A percentile compares a stretch with the other conserved stretches of the same genome.
phyloP scores from a whole-genome alignment of 2,329 filamentous ascomycete species.

The Diaporthe caulivora region DNA sequence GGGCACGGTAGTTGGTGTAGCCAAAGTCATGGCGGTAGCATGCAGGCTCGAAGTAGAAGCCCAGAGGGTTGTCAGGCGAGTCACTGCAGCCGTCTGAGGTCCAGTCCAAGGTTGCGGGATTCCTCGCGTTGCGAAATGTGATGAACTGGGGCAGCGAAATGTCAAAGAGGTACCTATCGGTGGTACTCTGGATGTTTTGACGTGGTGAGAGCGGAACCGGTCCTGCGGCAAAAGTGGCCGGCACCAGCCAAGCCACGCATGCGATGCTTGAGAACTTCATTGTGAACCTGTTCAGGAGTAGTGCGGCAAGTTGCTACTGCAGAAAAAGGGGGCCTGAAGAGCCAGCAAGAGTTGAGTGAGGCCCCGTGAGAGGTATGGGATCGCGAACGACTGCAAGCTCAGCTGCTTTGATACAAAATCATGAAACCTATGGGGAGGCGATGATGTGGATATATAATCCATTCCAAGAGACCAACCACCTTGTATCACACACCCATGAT shows the following conservation, averaged over 20 bases:
- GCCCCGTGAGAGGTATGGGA: constrained; percentile 1
- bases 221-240: constrained; percentile 8
- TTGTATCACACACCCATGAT: constrained; percentile 15
- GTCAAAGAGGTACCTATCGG: constrained; percentile 21
- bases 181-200: not conserved
- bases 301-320: not conserved
- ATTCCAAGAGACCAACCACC: not conserved
- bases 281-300: not conserved
- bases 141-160: constrained; percentile 18
- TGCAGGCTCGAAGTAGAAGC: constrained; percentile 32
- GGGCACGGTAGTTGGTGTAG: constrained; percentile 29
- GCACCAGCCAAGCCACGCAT: constrained; percentile 21
- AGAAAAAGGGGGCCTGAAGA: constrained; percentile 7
- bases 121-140: not conserved
- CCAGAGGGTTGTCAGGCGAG: constrained; percentile 29
- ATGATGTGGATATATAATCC: constrained; percentile 19
- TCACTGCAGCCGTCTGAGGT: constrained; percentile 27
- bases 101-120: constrained; percentile 27
- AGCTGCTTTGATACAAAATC: not conserved
- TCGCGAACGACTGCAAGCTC: not conserved
- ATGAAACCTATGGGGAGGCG: not conserved
- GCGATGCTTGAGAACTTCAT: constrained; percentile 29
- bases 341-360: not conserved
- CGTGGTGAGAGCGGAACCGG: constrained; percentile 11
- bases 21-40: constrained; percentile 37